Evolutionary conservation across 164 flowering plant genomes (phyloP), one percentile per base, ranked within the genome.

Genomic region (Nelumbo lutea): DNA sequence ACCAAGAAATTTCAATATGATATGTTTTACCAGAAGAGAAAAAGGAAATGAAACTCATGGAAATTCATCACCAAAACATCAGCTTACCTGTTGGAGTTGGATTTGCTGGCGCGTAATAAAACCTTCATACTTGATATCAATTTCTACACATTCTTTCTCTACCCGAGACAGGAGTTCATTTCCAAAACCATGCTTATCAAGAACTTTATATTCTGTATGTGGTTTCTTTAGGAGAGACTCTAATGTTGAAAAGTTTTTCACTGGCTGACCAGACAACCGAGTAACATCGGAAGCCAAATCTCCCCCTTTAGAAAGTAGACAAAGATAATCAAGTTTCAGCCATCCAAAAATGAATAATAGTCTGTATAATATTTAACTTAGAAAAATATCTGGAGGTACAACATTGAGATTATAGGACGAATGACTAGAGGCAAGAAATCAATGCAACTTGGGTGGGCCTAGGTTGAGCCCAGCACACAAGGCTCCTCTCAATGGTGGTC

Each of bases 131-230:
- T 90, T 92, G 68, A 95, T 89, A 79, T 95, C 96, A 71, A 88
- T 86, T 80, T 95, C 97, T 4, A 95, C 88, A 76, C 99, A 91
- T 60, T 84, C 83, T 80, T 92, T 92, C 76, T 95, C 99, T 76
- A 73, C 65, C 77, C 80, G 85, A 6, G 91, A 83, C 42, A 95
- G 82, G 58, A 62, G 76, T 67, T 75, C 67, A 67, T 82, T 90
- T 48, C 97, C 99, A 81, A 82, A 90, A 69, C 99, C 99, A 83
- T 95, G 96, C 80, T 85, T 85, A 73, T 95, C 97, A 70, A 95
- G 77, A 74, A 90, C 72, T 69, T 87, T 77, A 76, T 95, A 95
- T 47, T 79, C 78, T 45, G 90, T 75, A 69, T 95, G 97, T 59
- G 99, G 97, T 81, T 90, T 95, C 83, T 95, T 95, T 14, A 95